Evolutionary conservation across 768 basidiomycete genomes (phyloP), one percentile per base, ranked within the genome.

Genomic region (Naematelia encephala): DNA sequence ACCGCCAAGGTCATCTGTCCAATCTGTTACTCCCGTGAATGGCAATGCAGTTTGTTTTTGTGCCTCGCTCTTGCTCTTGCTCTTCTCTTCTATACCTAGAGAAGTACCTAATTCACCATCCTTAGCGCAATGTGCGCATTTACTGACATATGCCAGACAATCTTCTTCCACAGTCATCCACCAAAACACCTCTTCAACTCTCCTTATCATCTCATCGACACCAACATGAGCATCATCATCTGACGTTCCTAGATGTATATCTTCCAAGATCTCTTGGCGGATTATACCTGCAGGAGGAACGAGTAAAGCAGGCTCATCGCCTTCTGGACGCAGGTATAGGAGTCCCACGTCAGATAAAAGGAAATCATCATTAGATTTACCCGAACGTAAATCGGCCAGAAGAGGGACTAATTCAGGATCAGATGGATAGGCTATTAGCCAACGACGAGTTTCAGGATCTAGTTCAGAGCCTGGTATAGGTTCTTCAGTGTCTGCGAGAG

Each of bases 321-420:
- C n/a, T 11, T 57, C 48, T 3, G 68, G 64, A 19, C 63, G 60
- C 22, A 70, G 62, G 43, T 73, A 73, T 25, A 73, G 54, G n/a
- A 73, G 54, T 22, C 72, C 72, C 14, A 70, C 62, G 12, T 70
- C 69, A 14, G 63, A 65, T 2, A 73, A 48, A n/a, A 73, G 44
- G 56, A 73, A 73, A 54, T 73, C 66, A 34, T 66, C 62, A 23
- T 67, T 64, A 11, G 50, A 39, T 14, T 26, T 29, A 8, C 62
- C 62, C 12, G 27, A 23, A 22, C 63, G 62, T 5, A 73, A 51
- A 44, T 30, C 26, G 13, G 48, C 47, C 42, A 73, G 68, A 5
- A 73, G 60, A 2, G 62, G 56, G 2, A 68, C 59, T 10, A 73
- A 51, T 45, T 70, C 72, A 16, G 51, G 49, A 47, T 73, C 72